Conservation (phyloP, 805 yeast genomes). For the Candida nemodendra region DNA sequence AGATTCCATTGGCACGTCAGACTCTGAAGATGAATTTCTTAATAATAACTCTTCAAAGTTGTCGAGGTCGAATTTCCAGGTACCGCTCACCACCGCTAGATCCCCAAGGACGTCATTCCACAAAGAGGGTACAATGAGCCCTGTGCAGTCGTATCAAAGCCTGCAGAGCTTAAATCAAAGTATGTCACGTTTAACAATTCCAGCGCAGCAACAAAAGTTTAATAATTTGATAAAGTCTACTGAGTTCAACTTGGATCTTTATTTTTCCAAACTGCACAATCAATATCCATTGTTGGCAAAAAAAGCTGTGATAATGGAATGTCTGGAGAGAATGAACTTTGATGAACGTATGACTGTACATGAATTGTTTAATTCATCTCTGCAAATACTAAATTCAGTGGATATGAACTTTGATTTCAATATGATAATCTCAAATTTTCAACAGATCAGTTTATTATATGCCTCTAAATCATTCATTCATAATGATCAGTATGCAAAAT, state of each 20-base stretch:
- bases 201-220: constrained; percentile 19
- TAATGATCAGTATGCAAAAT: constrained; percentile 25
- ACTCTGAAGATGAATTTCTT: constrained; percentile 34
- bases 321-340: constrained; percentile 28
- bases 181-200: constrained; percentile 15
- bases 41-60: constrained; percentile 22
- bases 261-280: constrained; percentile 43
- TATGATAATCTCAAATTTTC: constrained; percentile 36
- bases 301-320: constrained; percentile 25
- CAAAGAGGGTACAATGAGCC: constrained; percentile 24
- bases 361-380: constrained; percentile 41
- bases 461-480: constrained; percentile 34
- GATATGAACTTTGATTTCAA: constrained; percentile 29
- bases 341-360: constrained; percentile 33
- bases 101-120: constrained; percentile 21
- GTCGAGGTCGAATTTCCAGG: constrained; percentile 23
- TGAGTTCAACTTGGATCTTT: constrained; percentile 37
- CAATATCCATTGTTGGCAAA: constrained; percentile 47
- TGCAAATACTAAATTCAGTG: constrained; percentile 37
- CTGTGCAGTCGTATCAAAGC: constrained; percentile 26
- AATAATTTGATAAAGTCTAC: constrained; percentile 25
- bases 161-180: constrained; percentile 25
- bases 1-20: constrained; percentile 30
- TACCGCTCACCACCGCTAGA: constrained; percentile 20
- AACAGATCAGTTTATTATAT: constrained; percentile 36